Evolutionary conservation across 2,329 filamentous ascomycete genomes (phyloP), one percentile per base, ranked within the genome.

Genomic region (Fusarium sp.): DNA sequence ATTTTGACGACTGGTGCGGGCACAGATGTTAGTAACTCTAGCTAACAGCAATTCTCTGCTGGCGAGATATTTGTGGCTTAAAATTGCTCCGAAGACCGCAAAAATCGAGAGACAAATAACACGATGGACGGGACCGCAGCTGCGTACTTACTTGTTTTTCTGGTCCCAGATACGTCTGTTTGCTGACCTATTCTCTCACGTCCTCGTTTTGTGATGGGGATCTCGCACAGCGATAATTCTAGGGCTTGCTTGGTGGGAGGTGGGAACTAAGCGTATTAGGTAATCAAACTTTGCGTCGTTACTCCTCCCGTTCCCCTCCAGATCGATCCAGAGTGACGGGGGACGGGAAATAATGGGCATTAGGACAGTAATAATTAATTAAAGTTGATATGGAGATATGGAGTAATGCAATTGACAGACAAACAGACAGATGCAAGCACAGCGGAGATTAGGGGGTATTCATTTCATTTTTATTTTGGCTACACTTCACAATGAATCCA

Each of bases 1-100:
- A 99, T 99, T 83, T 83, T 92, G 80, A 78, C 73, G 72, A 76
- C 81, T 78, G 73, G 74, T 76, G 71, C 67, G 71, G 70, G 69
- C 74, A 75, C 56, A 65, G 62, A 70, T 72, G 67, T 69, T 69
- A 72, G 75, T 76, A 68, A 69, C 62, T 71, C 53, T 38, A 49
- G 52, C 56, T 65, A 46, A 59, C 41, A 59, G 41, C 34, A 56
- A 72, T 74, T 75, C 62, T 51, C 57, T 59, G 50, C 57, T 59
- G 51, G 41, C 28, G 44, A 62, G 55, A 55, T 58, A 45, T 63
- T 68, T 69, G 59, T 65, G 57, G 59, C 61, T 56, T 49, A 42
- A 69, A 69, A 72, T 47, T 64, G 53, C 34, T 66, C 59, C 56
- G 54, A 9, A 8, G 54, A 57, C 51, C 47, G 42, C 57, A 64